These are phyloP conservation scores for Punctularia strigosozonata DNA, from an alignment of 768 basidiomycete genomes.

Conservation along the genomic window DNA sequence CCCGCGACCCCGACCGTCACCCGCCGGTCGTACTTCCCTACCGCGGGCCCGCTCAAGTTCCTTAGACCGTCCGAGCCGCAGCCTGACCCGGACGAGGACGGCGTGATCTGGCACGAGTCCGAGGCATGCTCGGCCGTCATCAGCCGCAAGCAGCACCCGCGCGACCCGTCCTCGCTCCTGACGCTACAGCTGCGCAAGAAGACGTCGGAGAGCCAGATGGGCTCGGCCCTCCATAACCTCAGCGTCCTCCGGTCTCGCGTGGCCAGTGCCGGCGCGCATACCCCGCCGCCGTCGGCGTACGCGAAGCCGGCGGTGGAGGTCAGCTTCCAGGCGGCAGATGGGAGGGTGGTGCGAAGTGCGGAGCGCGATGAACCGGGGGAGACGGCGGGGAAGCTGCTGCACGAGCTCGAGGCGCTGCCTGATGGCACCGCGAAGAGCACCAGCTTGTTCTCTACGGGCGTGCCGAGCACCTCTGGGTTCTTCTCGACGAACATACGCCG, in stretches of 20 bases:
- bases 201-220: conserved; percentile 22
- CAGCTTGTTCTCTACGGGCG: conserved; percentile 6
- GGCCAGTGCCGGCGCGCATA: conserved; percentile 8
- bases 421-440: conserved; percentile 7
- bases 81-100: conserved; percentile 52
- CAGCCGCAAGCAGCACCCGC: conserved; percentile 49
- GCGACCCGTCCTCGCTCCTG: conserved; percentile 44
- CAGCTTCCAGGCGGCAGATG: conserved; percentile 37
- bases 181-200: conserved; percentile 48
- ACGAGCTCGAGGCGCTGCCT: conserved; percentile 26
- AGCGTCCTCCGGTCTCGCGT: conserved; percentile 9
- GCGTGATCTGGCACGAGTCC: conserved; percentile 44
- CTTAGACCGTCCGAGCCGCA: conserved; percentile 29
- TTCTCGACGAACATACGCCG: conserved; percentile 25
- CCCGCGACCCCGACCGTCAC: conserved; percentile 14
- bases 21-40: conserved; percentile 36
- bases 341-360: conserved; percentile 33
- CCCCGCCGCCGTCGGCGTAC: conserved; percentile 31
- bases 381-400: conserved; percentile 32
- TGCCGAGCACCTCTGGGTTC: conserved; percentile 13
- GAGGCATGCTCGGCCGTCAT: conserved; percentile 52
- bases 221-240: not conserved
- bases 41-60: conserved; percentile 33
- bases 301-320: conserved; percentile 49
- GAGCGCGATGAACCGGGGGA: conserved; percentile 23